These are phyloP conservation scores for Neocallimastix lanati DNA, from an alignment of 192 early-diverging fungal genomes.

Conservation along the genomic window DNA sequence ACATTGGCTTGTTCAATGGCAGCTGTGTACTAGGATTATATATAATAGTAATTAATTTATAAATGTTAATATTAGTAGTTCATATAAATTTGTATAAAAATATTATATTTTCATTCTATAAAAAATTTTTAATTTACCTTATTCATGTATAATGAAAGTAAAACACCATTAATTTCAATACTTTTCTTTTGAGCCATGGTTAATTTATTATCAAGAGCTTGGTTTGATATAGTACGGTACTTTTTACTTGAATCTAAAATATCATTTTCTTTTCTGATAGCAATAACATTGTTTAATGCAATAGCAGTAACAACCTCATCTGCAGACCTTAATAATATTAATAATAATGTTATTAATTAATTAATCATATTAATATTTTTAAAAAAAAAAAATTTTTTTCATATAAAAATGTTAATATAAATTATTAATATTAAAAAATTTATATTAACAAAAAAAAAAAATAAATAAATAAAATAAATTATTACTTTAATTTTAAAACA, in stretches of 20 bases:
- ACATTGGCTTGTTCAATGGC: conserved; percentile 27
- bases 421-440: no score
- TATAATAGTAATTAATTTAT: not conserved
- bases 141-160: conserved; percentile 30
- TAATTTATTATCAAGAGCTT: conserved; percentile 38
- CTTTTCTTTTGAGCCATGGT: conserved; percentile 29
- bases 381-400: no score
- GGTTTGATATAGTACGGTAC: conserved; percentile 26
- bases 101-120: no score
- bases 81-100: no score
- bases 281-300: conserved; percentile 49
- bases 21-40: conserved; percentile 19
- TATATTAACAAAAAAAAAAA: no score
- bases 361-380: no score
- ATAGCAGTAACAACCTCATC: conserved; percentile 38
- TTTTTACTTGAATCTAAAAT: conserved; percentile 34
- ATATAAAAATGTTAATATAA: no score
- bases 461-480: no score
- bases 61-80: not conserved
- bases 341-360: no score
- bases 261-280: conserved; percentile 30
- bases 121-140: conserved; percentile 12
- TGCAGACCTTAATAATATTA: conserved; percentile 7
- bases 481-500: conserved; percentile 32
- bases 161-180: conserved; percentile 42